Percentiles rank a stretch among this genome's conserved stretches.
Evolutionary conservation across 441 rosid genomes (phyloP).

Genomic region (Macaranga tanarius): DNA sequence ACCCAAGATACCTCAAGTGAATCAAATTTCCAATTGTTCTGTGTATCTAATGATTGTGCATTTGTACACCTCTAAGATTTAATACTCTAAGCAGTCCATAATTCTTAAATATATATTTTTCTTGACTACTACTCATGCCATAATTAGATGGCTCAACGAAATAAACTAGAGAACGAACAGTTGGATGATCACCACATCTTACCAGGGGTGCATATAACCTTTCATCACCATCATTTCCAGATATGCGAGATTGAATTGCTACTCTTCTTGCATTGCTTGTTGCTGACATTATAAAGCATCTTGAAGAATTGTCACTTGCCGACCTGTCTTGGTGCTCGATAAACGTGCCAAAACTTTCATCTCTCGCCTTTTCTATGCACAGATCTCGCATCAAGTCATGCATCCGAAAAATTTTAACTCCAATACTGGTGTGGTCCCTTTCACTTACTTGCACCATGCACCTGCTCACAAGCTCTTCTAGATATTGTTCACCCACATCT

Average conservation of each 20-base stretch:
- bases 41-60: accelerated
- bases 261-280: not conserved
- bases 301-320: not conserved
- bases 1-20: slow-evolving; percentile 9
- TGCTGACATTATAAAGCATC: too few relatives aligned
- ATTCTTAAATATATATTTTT: not conserved
- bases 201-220: not conserved
- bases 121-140: not conserved
- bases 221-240: too few relatives aligned
- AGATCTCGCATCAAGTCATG: slow-evolving; percentile 42
- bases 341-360: slow-evolving; percentile 6
- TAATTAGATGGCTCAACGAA: not conserved
- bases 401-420: slow-evolving; percentile 26
- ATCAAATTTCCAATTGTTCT: not conserved
- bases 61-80: accelerated
- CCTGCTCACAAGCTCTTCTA: slow-evolving; percentile 32
- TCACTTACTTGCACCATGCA: slow-evolving; percentile 35
- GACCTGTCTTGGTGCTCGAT: not conserved
- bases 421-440: slow-evolving; percentile 15
- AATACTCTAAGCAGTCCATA: slow-evolving; percentile 3
- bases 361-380: slow-evolving; percentile 28
- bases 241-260: not conserved
- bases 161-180: slow-evolving; percentile 10
- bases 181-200: not conserved
- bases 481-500: slow-evolving; percentile 33